A percentile compares a stretch with the other conserved stretches of the same genome.
Conservation (phyloP, 331 rosid genomes). For the Erythrophleum ivorense region DNA sequence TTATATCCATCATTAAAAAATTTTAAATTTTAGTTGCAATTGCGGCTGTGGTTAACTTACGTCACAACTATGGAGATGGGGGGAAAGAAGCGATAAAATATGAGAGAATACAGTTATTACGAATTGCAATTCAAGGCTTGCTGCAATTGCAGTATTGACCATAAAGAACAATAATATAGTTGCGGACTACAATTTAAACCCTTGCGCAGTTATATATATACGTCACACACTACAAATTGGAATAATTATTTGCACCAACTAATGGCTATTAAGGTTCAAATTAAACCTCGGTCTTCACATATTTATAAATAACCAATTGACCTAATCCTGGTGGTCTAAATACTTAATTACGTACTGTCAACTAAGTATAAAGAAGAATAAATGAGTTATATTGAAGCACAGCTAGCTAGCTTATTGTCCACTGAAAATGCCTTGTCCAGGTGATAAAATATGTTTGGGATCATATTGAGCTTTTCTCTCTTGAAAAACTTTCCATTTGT, state of each 20-base stretch:
- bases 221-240: no score
- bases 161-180: not conserved
- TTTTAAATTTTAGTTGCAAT: not conserved
- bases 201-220: no score
- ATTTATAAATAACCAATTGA: not conserved
- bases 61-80: not conserved
- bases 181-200: no score
- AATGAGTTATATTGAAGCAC: no score
- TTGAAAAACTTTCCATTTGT: slow-evolving; percentile 62
- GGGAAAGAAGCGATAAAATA: no score
- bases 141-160: not conserved
- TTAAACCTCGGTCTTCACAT: not conserved
- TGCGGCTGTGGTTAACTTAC: not conserved
- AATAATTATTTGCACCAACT: not conserved
- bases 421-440: slow-evolving; percentile 80
- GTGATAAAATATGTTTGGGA: slow-evolving; percentile 70
- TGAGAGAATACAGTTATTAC: not conserved
- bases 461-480: slow-evolving; percentile 63
- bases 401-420: no score
- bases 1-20: no score
- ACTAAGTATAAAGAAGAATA: not conserved
- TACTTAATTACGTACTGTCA: not conserved
- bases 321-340: not conserved
- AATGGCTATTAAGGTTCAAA: not conserved
- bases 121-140: not conserved